Percentiles rank a stretch among this genome's conserved stretches.
These are phyloP conservation scores for Acidiella bohemica DNA, from an alignment of 495 filamentous ascomycete species.

Conservation along the genomic window DNA sequence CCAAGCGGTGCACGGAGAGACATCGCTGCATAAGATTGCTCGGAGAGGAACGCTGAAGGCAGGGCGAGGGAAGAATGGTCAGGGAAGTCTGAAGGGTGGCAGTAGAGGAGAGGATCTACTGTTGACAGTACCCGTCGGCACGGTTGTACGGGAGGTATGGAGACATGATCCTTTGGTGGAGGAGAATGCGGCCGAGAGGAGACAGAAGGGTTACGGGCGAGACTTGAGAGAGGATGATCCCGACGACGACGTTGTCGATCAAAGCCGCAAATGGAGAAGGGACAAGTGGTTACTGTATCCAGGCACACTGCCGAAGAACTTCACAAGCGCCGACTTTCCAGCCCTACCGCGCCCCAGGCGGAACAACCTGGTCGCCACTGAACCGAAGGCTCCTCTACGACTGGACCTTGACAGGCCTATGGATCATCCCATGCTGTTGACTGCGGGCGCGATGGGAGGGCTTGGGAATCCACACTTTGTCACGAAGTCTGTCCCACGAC, in stretches of 20 bases:
- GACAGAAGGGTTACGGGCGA: constrained; percentile 25
- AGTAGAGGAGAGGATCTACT: constrained; percentile 74
- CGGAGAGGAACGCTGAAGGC: constrained; percentile 64
- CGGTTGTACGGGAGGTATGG: constrained; percentile 68
- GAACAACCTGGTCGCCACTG: constrained; percentile 43
- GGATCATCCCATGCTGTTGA: constrained; percentile 73
- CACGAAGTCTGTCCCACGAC: constrained; percentile 50
- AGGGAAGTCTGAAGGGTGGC: constrained; percentile 69
- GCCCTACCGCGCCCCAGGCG: constrained; percentile 40
- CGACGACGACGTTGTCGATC: constrained; percentile 27
- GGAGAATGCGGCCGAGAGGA: constrained; percentile 33
- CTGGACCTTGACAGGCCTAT: constrained; percentile 75
- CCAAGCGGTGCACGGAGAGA: constrained; percentile 80
- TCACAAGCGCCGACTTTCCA: constrained; percentile 47
- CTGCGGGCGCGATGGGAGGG: constrained; percentile 76
- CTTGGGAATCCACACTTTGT: constrained; percentile 89
- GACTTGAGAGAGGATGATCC: constrained; percentile 23
- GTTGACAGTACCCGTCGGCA: constrained; percentile 84
- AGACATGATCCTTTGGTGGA: constrained; percentile 65
- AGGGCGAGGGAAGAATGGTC: constrained; percentile 66
- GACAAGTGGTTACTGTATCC: constrained; percentile 77
- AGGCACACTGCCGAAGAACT: constrained; percentile 48
- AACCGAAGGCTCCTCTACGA: constrained; percentile 56
- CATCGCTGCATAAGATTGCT: constrained; percentile 81
- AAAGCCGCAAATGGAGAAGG: constrained; percentile 27